phyloP scores from a whole-genome alignment of 352 stramenopile genomes.

The Phytophthora brassicae region DNA sequence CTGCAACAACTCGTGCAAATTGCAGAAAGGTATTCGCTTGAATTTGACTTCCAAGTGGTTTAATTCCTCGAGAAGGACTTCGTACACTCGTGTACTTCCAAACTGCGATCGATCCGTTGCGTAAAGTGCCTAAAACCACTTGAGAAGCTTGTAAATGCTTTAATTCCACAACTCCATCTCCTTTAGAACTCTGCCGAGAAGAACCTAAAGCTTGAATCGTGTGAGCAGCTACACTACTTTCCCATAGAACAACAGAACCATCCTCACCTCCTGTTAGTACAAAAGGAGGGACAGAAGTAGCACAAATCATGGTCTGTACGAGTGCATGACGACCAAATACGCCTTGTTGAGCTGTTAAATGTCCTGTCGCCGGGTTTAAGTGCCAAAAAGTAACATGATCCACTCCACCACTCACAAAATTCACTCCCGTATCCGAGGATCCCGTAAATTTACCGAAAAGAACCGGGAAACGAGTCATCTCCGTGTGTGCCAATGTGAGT shows the following conservation, averaged over 20 bases:
- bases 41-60: constrained; percentile 11
- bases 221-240: constrained; percentile 51
- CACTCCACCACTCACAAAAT: constrained; percentile 69
- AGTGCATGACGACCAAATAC: constrained; percentile 70
- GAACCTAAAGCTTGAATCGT: constrained; percentile 24
- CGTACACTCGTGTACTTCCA: constrained; percentile 32
- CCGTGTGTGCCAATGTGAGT: constrained; percentile 28
- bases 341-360: constrained; percentile 51
- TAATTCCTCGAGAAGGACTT: constrained; percentile 13
- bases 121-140: constrained; percentile 45
- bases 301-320: constrained; percentile 51
- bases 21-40: constrained; percentile 40
- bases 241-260: constrained; percentile 57
- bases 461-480: constrained; percentile 60
- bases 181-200: background rate
- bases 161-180: constrained; percentile 39
- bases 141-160: constrained; percentile 35
- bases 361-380: constrained; percentile 47
- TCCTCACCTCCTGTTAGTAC: constrained; percentile 56
- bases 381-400: constrained; percentile 72
- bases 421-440: constrained; percentile 9
- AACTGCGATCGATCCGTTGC: constrained; percentile 34
- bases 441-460: constrained; percentile 57
- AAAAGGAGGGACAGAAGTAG: constrained; percentile 41
- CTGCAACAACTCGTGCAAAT: constrained; percentile 20